Evolutionary conservation across 164 flowering plant species (phyloP).

Genomic region (Stephania yunnanensis): DNA sequence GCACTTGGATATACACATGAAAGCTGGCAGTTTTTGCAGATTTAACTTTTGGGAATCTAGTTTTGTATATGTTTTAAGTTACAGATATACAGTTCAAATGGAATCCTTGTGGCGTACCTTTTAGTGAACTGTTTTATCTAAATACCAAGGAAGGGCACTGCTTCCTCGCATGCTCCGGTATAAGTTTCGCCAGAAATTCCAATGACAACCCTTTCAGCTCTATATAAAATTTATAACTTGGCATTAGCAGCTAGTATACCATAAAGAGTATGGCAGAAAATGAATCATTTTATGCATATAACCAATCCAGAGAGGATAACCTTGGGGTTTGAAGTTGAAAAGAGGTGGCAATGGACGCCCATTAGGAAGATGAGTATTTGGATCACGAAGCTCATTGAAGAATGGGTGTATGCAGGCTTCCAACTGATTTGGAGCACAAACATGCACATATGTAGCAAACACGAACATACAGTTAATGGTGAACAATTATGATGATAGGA

Average conservation of each 20-base stretch:
- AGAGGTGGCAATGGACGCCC: slow-evolving; percentile 35
- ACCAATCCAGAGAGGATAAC: slow-evolving; percentile 13
- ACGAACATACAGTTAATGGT: neutral
- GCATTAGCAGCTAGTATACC: neutral
- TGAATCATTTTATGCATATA: neutral
- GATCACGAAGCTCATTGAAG: slow-evolving; percentile 34
- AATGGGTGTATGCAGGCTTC: slow-evolving; percentile 32
- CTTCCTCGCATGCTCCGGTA: slow-evolving; percentile 34
- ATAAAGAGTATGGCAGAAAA: neutral
- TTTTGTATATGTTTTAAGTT: neutral
- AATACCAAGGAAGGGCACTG: slow-evolving; percentile 32
- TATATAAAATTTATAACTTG: slow-evolving; percentile 9
- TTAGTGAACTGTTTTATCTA: slow-evolving; percentile 9
- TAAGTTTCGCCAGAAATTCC: slow-evolving; percentile 27
- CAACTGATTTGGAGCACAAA: slow-evolving; percentile 20
- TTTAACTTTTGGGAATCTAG: neutral
- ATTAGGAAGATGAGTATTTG: slow-evolving; percentile 32
- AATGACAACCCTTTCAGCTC: slow-evolving; percentile 32
- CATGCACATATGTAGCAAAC: neutral
- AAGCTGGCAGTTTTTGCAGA: neutral
- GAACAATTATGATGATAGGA: neutral
- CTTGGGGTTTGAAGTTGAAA: slow-evolving; percentile 36
- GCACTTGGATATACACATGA: neutral
- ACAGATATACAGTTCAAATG: neutral
- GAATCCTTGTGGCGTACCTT: slow-evolving; percentile 8